Percentiles rank a stretch among this genome's conserved stretches.
These are phyloP conservation scores for Vachellia collinsii DNA, from an alignment of 306 rosid genomes.

Conservation along the genomic window DNA sequence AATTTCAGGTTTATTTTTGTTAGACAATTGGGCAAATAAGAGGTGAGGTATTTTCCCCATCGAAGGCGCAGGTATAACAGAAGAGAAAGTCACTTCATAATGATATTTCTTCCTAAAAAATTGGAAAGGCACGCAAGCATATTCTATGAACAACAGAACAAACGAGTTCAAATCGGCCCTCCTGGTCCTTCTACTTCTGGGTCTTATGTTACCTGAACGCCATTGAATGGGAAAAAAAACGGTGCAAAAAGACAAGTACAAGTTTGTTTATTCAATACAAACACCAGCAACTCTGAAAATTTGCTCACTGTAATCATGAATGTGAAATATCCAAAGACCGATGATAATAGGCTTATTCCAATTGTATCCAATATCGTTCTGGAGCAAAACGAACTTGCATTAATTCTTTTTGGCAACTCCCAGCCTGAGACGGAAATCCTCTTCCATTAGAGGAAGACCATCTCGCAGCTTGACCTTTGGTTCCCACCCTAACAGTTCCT, in stretches of 20 bases:
- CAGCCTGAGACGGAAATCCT: conserved; percentile 60
- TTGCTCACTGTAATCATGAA: not conserved
- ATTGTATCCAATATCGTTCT: not conserved
- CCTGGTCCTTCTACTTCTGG: not conserved
- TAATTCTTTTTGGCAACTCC: conserved; percentile 48
- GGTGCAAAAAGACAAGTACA: not conserved
- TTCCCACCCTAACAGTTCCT: conserved; percentile 61
- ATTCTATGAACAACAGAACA: not conserved
- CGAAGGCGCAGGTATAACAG: not conserved
- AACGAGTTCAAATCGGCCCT: not conserved
- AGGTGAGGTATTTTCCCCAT: too few species aligned
- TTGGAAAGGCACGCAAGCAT: not conserved
- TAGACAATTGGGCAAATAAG: too few species aligned
- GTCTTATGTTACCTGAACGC: not conserved
- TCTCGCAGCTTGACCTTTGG: conserved; percentile 56
- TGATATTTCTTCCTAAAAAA: not conserved
- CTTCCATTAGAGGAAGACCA: conserved; percentile 70
- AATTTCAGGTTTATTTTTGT: too few species aligned
- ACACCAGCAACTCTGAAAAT: not conserved
- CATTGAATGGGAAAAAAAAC: not conserved
- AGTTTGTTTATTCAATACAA: not conserved
- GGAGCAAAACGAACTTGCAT: not conserved
- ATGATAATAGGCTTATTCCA: not conserved
- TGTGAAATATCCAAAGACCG: not conserved
- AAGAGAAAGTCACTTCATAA: conserved; percentile 10